Evolutionary conservation across 2,329 filamentous ascomycete genomes (phyloP).

Genomic region (Penicillium sumatraense): DNA sequence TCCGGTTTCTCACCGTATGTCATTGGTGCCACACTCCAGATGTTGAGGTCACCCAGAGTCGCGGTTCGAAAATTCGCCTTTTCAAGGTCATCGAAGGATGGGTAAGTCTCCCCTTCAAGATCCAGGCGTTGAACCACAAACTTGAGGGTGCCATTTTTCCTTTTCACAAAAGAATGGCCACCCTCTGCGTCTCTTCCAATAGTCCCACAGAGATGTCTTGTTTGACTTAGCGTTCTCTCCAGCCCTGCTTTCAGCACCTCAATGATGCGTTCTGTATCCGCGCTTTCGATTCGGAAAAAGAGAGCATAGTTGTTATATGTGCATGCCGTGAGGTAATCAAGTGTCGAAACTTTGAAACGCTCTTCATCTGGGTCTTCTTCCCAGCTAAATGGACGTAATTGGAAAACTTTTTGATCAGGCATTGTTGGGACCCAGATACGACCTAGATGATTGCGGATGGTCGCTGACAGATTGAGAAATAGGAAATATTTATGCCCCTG

Average conservation of each 20-base stretch:
- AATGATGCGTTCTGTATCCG: constrained; percentile 30
- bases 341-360: constrained; percentile 41
- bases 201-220: constrained; percentile 43
- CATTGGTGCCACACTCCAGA: constrained; percentile 45
- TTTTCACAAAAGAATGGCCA: constrained; percentile 45
- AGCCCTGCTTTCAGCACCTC: constrained; percentile 41
- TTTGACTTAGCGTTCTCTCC: constrained; percentile 43
- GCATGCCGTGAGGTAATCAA: constrained; percentile 39
- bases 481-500: no score
- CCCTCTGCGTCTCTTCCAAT: constrained; percentile 45
- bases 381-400: background rate
- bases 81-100: constrained; percentile 47
- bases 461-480: background rate
- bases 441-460: background rate
- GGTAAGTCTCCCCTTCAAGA: constrained; percentile 35
- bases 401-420: background rate
- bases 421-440: background rate
- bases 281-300: constrained; percentile 45
- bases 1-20: constrained; percentile 39
- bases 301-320: constrained; percentile 47
- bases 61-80: constrained; percentile 38
- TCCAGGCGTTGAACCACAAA: constrained; percentile 48
- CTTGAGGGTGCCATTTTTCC: constrained; percentile 36
- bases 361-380: constrained; percentile 43
- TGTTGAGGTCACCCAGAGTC: constrained; percentile 38